A percentile compares a stretch with the other conserved stretches of the same genome.
Evolutionary conservation across 2,329 filamentous ascomycete species (phyloP).

Genomic region (Colletotrichum sp.): DNA sequence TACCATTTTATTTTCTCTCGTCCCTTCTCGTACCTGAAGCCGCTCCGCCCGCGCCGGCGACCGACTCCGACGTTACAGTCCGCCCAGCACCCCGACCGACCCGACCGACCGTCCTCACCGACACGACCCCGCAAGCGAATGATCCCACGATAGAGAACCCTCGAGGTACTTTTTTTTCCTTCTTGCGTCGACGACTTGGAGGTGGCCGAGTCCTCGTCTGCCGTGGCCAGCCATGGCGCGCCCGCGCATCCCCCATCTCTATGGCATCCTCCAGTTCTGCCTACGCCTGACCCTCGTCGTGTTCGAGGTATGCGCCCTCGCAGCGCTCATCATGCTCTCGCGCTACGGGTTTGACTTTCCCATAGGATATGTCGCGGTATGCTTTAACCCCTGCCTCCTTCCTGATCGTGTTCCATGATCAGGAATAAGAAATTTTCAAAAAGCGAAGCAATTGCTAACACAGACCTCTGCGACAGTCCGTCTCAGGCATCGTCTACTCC

Average conservation of each 20-base stretch:
- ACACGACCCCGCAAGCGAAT: not conserved
- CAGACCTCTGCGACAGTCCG: slow-evolving; percentile 5
- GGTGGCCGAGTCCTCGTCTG: not conserved
- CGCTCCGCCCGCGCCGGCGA: not conserved
- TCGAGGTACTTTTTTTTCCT: not conserved
- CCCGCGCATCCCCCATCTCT: slow-evolving; percentile 20
- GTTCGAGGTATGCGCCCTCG: slow-evolving; percentile 23
- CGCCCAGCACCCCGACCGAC: not conserved
- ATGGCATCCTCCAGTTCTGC: slow-evolving; percentile 25
- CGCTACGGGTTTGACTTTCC: slow-evolving; percentile 18
- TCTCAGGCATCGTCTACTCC: slow-evolving; percentile 48
- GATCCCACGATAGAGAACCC: slow-evolving; percentile 6
- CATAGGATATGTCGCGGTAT: slow-evolving; percentile 21
- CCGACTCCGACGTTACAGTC: not conserved
- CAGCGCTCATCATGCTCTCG: slow-evolving; percentile 20
- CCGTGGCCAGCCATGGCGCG: slow-evolving; percentile 18
- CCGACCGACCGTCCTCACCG: not conserved
- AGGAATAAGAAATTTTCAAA: not conserved
- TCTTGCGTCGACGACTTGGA: not conserved
- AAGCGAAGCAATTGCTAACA: not conserved
- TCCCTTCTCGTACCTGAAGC: not conserved
- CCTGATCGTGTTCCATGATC: not conserved
- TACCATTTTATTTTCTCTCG: not conserved
- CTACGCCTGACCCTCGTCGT: slow-evolving; percentile 22
- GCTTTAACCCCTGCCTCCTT: not conserved